Percentiles rank a stretch among this genome's conserved stretches.
Conservation (phyloP, 2,329 filamentous ascomycete genomes). For the Trichoderma koningii region DNA sequence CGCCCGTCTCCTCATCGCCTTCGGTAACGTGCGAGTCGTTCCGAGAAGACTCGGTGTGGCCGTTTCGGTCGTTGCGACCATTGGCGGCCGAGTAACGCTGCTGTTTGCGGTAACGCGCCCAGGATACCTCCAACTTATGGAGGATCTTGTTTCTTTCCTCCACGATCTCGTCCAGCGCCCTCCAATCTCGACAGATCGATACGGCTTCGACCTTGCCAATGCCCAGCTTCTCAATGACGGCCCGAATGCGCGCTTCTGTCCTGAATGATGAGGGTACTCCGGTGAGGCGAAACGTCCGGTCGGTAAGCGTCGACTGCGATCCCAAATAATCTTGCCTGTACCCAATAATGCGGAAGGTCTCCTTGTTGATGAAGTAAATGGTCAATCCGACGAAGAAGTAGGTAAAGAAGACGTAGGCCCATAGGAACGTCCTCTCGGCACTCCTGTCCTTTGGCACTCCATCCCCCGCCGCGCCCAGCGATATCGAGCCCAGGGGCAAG, state of each 20-base stretch:
- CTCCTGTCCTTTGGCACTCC: constrained; percentile 41
- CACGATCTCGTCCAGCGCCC: constrained; percentile 73
- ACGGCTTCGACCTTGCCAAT: constrained; percentile 91
- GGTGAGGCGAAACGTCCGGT: constrained; percentile 87
- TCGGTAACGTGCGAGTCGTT: constrained; percentile 39
- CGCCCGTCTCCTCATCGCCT: constrained; percentile 50
- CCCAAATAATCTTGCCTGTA: constrained; percentile 89
- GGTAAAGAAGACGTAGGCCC: constrained; percentile 92
- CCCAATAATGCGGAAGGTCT: constrained; percentile 83
- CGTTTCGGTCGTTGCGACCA: background rate
- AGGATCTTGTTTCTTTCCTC: constrained; percentile 65
- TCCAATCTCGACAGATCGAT: constrained; percentile 85
- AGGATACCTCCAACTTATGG: constrained; percentile 76
- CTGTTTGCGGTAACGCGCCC: constrained; percentile 64
- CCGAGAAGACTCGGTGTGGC: constrained; percentile 28
- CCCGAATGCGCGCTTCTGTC: constrained; percentile 79
- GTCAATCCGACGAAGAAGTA: constrained; percentile 87
- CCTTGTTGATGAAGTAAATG: constrained; percentile 77
- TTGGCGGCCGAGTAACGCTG: constrained; percentile 30
- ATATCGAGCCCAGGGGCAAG: constrained; percentile 27
- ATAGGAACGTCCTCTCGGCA: constrained; percentile 62
- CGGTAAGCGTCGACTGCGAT: constrained; percentile 91
- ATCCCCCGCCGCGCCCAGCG: constrained; percentile 34
- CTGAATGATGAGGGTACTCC: constrained; percentile 80
- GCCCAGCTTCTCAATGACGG: constrained; percentile 81